Percentiles rank a stretch among this genome's conserved stretches.
phyloP scores from a whole-genome alignment of 495 filamentous ascomycete species.

The Xylaria bambusicola region DNA sequence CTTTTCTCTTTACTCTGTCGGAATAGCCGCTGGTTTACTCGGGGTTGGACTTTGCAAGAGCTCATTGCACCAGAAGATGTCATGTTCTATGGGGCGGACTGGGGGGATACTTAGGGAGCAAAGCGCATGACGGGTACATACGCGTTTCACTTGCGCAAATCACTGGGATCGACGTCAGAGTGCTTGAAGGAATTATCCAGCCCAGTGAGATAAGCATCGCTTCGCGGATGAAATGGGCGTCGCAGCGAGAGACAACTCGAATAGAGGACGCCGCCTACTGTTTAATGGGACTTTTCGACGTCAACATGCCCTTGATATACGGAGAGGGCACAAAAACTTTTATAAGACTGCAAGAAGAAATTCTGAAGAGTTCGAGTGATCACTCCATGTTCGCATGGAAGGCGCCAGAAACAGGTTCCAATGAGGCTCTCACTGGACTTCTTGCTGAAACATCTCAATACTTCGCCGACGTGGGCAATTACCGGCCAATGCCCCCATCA shows the following conservation, averaged over 20 bases:
- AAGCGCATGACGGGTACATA: not conserved
- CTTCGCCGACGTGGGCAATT: not conserved
- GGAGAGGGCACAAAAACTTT: slow-evolving; percentile 14
- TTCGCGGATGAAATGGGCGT: slow-evolving; percentile 14
- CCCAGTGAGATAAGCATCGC: slow-evolving; percentile 9
- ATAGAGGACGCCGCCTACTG: slow-evolving; percentile 15
- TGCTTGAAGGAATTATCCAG: not conserved
- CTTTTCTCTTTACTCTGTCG: not conserved
- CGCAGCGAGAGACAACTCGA: slow-evolving; percentile 7
- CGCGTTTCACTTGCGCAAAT: not conserved
- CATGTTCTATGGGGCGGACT: slow-evolving; percentile 1
- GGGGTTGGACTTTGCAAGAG: slow-evolving; percentile 9
- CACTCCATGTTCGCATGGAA: slow-evolving; percentile 16
- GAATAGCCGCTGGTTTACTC: slow-evolving; percentile 4
- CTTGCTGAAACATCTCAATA: slow-evolving; percentile 3
- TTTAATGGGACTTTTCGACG: slow-evolving; percentile 13
- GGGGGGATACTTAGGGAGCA: slow-evolving; percentile 2
- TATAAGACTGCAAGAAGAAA: slow-evolving; percentile 19
- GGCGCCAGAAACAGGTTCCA: not conserved
- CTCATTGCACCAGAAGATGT: slow-evolving; percentile 10
- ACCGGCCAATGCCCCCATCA: slow-evolving; percentile 7
- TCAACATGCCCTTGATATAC: slow-evolving; percentile 6
- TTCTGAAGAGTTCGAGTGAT: slow-evolving; percentile 9
- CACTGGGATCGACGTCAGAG: not conserved
- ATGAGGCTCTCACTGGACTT: slow-evolving; percentile 9